phyloP scores from a whole-genome alignment of 345 rosid genomes.

The Euphorbia tirucalli region DNA sequence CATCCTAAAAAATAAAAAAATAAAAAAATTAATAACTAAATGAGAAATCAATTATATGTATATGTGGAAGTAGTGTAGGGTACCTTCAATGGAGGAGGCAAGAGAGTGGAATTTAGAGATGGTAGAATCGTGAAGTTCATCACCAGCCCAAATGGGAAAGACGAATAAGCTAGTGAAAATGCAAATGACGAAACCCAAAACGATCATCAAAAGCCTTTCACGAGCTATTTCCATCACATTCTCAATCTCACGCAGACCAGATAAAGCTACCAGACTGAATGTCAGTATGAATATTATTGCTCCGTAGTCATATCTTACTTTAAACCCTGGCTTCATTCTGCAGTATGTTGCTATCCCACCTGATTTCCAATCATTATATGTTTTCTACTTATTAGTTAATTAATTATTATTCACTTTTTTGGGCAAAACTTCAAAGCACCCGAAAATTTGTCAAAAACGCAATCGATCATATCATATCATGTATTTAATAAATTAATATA shows the following conservation, averaged over 20 bases:
- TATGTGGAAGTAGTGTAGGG: not conserved
- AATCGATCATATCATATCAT: too few relatives aligned
- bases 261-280: constrained; percentile 66
- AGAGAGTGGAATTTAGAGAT: constrained; percentile 54
- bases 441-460: too few relatives aligned
- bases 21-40: not conserved
- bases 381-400: not conserved
- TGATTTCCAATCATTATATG: constrained; percentile 11
- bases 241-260: constrained; percentile 52
- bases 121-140: constrained; percentile 69
- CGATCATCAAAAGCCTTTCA: constrained; percentile 59
- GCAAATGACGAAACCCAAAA: constrained; percentile 64
- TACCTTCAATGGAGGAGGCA: constrained; percentile 70
- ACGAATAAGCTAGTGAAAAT: constrained; percentile 52
- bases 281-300: constrained; percentile 77
- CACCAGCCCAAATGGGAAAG: constrained; percentile 85
- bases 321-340: constrained; percentile 56
- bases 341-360: constrained; percentile 68
- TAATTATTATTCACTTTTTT: too few relatives aligned
- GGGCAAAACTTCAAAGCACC: too few relatives aligned
- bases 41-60: not conserved
- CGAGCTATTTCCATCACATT: constrained; percentile 54
- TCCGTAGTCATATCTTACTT: constrained; percentile 66
- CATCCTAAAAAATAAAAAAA: constrained; percentile 33
- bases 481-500: too few relatives aligned